Base-by-base conservation (phyloP, 805 yeast genomes). In the Ogataea nonfermentans region DNA sequence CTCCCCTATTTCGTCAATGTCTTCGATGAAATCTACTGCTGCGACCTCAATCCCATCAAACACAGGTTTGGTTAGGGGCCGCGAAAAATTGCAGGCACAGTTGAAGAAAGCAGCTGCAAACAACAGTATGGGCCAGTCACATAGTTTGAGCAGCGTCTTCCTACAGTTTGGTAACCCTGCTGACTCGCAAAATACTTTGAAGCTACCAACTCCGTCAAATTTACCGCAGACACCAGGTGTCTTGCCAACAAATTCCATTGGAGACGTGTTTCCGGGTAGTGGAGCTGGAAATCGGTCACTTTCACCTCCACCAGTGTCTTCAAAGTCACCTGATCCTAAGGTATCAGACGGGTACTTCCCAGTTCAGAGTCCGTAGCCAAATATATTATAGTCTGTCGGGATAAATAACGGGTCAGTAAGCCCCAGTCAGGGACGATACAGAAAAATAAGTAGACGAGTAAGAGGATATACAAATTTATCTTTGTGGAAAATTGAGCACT, bases 201-300 rank as follows among this genome's bases (percentile, higher is more conserved):
- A 20, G 10, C 16, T 27, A 2, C 23, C 43, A 20, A 36, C 41
- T 15, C 28, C 24, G n/a, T 16, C 35, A 9, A 34, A 27, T 9
- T 25, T 51, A 8, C 57, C 57, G 2, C 53, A 49, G 33, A 52
- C 57, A 6, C 57, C 57, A n/a, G 57, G 57, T 4, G 33, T 51
- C 26, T 26, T 52, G 7, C 57, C 57, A 9, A 32, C 51, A 3
- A 45, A 40, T 13, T 52, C 57, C 10, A 44, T 52, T 16, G 53
- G 52, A 9, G 55, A 50, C 19, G 47, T 47, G 12, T 48, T 50
- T n/a, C 54, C 51, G 4, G 45, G 44, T 11, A 23, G 16, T 17
- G 16, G n/a, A 11, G 20, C 41, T 7, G 32, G 27, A 9, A 2
- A 24, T 6, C 12, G 34, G 12, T 15, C 35, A 6, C 30, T 12